A percentile compares a stretch with the other conserved stretches of the same genome.
phyloP scores from a whole-genome alignment of 805 yeast species.

The Tetrapisispora phaffii region DNA sequence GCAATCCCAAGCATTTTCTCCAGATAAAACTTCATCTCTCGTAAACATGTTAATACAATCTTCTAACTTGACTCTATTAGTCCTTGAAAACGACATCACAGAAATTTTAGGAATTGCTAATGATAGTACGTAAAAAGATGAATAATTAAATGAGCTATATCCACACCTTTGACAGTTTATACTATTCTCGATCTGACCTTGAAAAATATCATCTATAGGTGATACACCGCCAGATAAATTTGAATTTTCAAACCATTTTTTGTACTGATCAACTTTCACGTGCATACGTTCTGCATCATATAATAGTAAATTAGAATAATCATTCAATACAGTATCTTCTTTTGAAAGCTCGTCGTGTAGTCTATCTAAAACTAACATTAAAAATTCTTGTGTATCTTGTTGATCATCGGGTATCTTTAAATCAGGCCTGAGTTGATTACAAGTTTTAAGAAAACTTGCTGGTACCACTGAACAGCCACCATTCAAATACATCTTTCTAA shows the following conservation, averaged over 20 bases:
- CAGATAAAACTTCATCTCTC: constrained; percentile 51
- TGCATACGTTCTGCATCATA: constrained; percentile 24
- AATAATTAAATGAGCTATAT: constrained; percentile 46
- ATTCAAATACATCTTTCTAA: constrained; percentile 46
- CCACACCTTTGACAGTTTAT: constrained; percentile 59
- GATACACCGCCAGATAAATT: constrained; percentile 51
- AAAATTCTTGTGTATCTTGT: constrained; percentile 73
- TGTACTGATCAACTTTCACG: constrained; percentile 39
- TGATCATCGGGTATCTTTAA: constrained; percentile 63
- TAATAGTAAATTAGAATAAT: constrained; percentile 31
- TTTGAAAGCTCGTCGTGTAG: constrained; percentile 56
- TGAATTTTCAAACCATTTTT: constrained; percentile 49
- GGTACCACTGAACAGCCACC: constrained; percentile 60
- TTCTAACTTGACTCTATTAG: constrained; percentile 38
- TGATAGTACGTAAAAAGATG: constrained; percentile 54
- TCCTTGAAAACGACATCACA: constrained; percentile 17
- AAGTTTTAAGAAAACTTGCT: constrained; percentile 45
- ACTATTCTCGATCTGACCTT: constrained; percentile 62
- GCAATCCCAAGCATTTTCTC: constrained; percentile 80
- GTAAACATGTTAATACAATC: constrained; percentile 58
- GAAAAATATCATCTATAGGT: constrained; percentile 56
- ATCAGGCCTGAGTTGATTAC: constrained; percentile 51
- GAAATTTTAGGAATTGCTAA: constrained; percentile 45
- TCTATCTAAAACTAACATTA: constrained; percentile 55
- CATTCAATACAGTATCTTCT: constrained; percentile 30